phyloP scores from a whole-genome alignment of 179 eudicot species.

The Gypsophila paniculata region DNA sequence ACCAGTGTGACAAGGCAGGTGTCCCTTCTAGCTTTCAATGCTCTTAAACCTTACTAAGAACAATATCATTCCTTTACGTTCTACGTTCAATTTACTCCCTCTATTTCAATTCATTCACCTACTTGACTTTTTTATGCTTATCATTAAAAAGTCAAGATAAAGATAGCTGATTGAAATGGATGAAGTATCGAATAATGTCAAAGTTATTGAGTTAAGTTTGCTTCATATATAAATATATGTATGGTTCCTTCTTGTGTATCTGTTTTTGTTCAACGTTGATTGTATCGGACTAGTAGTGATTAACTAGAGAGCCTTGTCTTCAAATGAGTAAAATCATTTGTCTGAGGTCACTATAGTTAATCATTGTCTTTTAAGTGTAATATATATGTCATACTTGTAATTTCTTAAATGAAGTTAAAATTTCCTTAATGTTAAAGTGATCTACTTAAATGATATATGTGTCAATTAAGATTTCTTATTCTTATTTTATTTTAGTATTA shows the following conservation, averaged over 20 bases:
- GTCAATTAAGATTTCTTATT: too few species aligned
- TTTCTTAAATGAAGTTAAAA: background rate
- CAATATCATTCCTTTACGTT: too few species aligned
- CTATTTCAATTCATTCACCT: too few species aligned
- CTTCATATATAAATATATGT: background rate
- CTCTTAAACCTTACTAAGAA: background rate
- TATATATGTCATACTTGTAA: background rate
- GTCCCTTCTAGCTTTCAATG: slow-evolving; percentile 50
- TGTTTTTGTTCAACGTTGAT: background rate
- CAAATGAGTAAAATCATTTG: too few species aligned
- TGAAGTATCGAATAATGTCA: background rate
- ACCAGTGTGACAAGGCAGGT: slow-evolving; percentile 42
- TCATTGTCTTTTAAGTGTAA: background rate
- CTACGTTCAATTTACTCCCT: too few species aligned
- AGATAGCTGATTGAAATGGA: too few species aligned
- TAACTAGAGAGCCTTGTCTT: background rate
- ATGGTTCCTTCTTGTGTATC: background rate
- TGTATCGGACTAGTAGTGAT: background rate
- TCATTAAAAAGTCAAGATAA: too few species aligned
- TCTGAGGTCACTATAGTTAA: background rate
- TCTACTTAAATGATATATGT: too few species aligned
- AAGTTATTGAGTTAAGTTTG: background rate
- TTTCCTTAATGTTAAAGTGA: background rate
- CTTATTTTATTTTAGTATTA: too few species aligned
- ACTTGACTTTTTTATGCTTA: too few species aligned